phyloP scores from a whole-genome alignment of 768 basidiomycete species.

The Cystobasidiopsis lactophilus region DNA sequence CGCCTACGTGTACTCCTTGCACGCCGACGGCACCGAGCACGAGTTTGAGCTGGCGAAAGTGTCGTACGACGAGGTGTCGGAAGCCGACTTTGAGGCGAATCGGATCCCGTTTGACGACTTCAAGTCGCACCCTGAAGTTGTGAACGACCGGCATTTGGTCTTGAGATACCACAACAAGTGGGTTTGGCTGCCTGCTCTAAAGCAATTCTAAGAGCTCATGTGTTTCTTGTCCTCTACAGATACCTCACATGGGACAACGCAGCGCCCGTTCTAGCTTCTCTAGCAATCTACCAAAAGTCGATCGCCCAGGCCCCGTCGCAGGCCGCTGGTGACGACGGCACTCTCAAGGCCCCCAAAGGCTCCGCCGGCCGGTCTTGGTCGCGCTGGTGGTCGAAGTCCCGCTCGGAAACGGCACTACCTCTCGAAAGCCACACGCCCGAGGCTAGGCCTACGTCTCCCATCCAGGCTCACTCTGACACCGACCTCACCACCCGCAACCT shows the following conservation, averaged over 20 bases:
- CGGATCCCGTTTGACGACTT: constrained; percentile 8
- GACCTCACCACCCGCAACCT: too few species aligned
- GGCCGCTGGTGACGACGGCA: neutral
- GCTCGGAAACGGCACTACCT: constrained; percentile 27
- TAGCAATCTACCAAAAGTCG: constrained; percentile 43
- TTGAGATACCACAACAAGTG: constrained; percentile 3
- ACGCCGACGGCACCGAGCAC: constrained; percentile 37
- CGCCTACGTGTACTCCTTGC: constrained; percentile 40
- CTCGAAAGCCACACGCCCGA: constrained; percentile 13
- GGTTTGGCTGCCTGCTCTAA: neutral
- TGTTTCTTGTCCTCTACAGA: neutral
- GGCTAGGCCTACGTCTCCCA: neutral
- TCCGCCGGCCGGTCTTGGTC: constrained; percentile 1
- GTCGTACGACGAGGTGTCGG: neutral
- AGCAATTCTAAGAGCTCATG: neutral
- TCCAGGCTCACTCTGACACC: too few species aligned
- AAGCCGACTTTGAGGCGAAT: neutral
- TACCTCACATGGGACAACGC: constrained; percentile 51
- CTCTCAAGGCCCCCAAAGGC: neutral
- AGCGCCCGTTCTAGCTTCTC: constrained; percentile 51
- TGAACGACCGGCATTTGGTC: constrained; percentile 7
- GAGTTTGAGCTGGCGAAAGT: constrained; percentile 26
- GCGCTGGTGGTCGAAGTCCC: constrained; percentile 6
- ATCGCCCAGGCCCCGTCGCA: constrained; percentile 15
- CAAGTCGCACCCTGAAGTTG: neutral